Base-by-base conservation (phyloP, 2,329 filamentous ascomycete genomes). In the Tolypocladium ovalisporum region DNA sequence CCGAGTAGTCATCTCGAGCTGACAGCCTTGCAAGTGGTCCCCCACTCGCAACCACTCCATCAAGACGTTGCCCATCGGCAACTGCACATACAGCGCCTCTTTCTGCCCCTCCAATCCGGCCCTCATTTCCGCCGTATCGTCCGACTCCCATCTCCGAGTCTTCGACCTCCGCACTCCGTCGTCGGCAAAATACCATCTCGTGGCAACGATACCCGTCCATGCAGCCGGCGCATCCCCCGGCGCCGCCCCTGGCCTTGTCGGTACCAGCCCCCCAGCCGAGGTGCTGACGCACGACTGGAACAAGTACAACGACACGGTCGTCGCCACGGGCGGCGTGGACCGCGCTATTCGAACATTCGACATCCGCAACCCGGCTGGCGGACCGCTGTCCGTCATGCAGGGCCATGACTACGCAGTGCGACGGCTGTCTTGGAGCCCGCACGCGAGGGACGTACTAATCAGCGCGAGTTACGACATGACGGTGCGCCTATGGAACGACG, bases 401-500 rank as follows among this genome's bases (percentile, higher is more conserved):
- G 94, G 94, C 15, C 94, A 99, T 71, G 86, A 94, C 54, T 99
- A 97, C 70, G 94, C 94, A 3, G 86, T 97, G 32, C 80, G 92
- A 53, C 85, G 88, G 62, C 68, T 99, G 5, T 83, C 89, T 7
- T 99, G 94, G 93, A 95, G 89, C 66, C 94, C 94, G 12, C 94
- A 99, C 75, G 81, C 94, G n/a, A 85, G 86, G 58, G 90, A 97
- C 69, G 82, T 96, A 12, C 73, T 99, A 47, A 79, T 96, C 47
- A 94, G 86, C 64, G 93, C 89, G 1, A 94, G 91, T 68, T 99
- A 99, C 72, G 94, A 99, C 73, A 99, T 99, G 94, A 96, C 90
- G 7, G 95, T 94, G 63, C 83, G 94, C 36, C 79, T 97, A 54
- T 99, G 94, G 94, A 90, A 86, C 13, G 94, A 97, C 68, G 89